A percentile compares a stretch with the other conserved stretches of the same genome.
Conservation (phyloP, 2,329 filamentous ascomycete genomes). For the Talaromyces sp. region DNA sequence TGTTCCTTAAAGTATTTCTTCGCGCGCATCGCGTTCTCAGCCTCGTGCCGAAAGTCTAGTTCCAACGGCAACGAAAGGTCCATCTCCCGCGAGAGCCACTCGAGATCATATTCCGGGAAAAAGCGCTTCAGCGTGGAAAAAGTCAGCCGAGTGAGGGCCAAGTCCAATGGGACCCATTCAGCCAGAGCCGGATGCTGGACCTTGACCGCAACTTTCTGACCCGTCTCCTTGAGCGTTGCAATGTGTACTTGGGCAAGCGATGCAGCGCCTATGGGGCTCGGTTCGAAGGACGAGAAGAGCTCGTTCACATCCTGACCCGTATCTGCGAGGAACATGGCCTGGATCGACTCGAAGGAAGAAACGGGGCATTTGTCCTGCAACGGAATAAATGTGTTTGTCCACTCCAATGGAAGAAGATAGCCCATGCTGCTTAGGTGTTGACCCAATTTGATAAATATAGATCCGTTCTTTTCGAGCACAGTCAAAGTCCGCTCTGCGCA, state of each 20-base stretch:
- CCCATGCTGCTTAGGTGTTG: constrained; percentile 96
- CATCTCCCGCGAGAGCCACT: constrained; percentile 94
- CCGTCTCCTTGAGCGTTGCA: constrained; percentile 74
- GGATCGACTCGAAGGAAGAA: constrained; percentile 80
- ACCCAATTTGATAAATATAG: constrained; percentile 96
- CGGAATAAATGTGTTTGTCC: constrained; percentile 93
- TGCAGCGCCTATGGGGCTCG: constrained; percentile 79
- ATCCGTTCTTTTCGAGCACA: constrained; percentile 91
- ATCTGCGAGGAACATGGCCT: constrained; percentile 78
- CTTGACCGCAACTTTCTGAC: constrained; percentile 89
- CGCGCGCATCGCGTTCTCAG: constrained; percentile 73
- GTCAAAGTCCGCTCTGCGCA: constrained; percentile 83
- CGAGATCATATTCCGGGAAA: constrained; percentile 96
- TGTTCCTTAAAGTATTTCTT: constrained; percentile 74
- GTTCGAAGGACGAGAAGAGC: constrained; percentile 79
- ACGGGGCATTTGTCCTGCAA: constrained; percentile 94
- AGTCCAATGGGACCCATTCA: constrained; percentile 84
- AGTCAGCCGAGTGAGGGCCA: constrained; percentile 79
- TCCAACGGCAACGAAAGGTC: constrained; percentile 85
- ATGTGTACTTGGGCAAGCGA: constrained; percentile 93
- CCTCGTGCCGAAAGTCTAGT: constrained; percentile 83
- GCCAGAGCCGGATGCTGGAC: constrained; percentile 87
- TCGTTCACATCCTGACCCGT: constrained; percentile 74
- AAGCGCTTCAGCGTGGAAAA: constrained; percentile 86
- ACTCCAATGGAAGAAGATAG: constrained; percentile 84